Base-by-base conservation (phyloP, 352 stramenopile species). In the Aphanomyces astaci region DNA sequence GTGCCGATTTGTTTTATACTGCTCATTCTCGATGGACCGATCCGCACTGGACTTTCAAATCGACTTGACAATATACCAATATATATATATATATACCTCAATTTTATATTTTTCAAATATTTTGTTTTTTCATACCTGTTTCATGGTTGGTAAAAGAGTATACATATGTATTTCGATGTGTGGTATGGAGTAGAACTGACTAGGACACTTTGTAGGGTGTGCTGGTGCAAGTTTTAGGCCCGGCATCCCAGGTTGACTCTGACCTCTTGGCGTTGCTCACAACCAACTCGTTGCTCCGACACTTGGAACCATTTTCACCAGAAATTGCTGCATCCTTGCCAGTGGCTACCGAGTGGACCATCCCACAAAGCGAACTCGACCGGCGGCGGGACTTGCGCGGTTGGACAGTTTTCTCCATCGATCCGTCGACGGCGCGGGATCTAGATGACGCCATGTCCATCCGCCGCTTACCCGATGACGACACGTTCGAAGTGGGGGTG, bases 401-500 rank as follows among this genome's bases (percentile, higher is more conserved):
- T 53, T 66, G 79, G 49, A 74, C 86, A 28, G 97, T 99, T 63
- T 99, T 99, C 72, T 98, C 94, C 5, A 99, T 99, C 49, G 96
- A 99, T 79, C 96, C 96, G 22, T 96, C 95, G 51, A 98, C 94
- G 11, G 95, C 96, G 2, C 93, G 92, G 25, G 96, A 99, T 86
- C 77, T 99, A 46, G 96, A 99, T 66, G 97, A 99, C 75, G 96
- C 96, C 25, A 74, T 99, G 49, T 92, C 98, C 71, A 91, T 99
- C 65, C 81, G 78, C n/a, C 24, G 75, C 77, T 9, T n/a, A n/a
- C 69, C 97, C 1, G 68, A 89, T 27, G 74, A 80, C 10, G 75
- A 72, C 22, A 84, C 76, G 45, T 93, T 92, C 66, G 86, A 96
- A 55, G 78, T 99, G 5, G 96, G 96, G 28, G 96, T 99, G 13